phyloP scores from a whole-genome alignment of 75 land plant species.

The Larix kaempferi region DNA sequence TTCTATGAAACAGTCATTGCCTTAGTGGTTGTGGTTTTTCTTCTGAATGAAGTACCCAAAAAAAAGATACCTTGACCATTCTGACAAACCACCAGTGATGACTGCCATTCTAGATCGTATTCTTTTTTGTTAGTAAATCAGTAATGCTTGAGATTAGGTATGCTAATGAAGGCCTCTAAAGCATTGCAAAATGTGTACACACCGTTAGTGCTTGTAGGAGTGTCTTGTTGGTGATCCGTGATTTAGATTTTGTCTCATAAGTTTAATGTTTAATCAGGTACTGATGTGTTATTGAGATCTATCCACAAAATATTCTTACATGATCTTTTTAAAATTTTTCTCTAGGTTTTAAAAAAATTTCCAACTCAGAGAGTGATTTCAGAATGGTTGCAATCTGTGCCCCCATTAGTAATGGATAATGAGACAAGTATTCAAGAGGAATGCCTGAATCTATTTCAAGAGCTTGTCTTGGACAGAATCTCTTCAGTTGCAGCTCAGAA shows the following conservation, averaged over 20 bases:
- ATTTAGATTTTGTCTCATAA: neutral
- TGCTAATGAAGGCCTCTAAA: neutral
- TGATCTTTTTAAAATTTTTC: neutral
- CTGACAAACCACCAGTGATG: neutral
- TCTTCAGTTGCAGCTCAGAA: constrained; percentile 32
- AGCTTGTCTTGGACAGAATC: constrained; percentile 66
- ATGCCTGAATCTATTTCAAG: constrained; percentile 66
- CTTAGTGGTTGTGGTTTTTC: neutral
- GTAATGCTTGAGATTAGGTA: neutral
- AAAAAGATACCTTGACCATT: neutral
- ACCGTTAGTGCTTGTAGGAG: neutral
- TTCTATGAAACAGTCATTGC: neutral
- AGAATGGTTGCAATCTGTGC: constrained; percentile 81
- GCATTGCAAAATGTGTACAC: neutral
- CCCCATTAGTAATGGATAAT: constrained; percentile 72
- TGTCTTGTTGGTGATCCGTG: neutral
- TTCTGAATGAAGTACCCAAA: neutral
- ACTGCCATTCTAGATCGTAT: neutral
- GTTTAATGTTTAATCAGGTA: neutral
- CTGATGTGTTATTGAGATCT: neutral
- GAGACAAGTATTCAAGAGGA: constrained; percentile 89
- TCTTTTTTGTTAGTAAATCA: neutral
- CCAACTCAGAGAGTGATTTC: constrained; percentile 35
- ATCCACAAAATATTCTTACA: neutral
- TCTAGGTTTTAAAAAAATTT: constrained; percentile 59